Conservation (phyloP, 1,139 yeast species). For the Hansenula anomala region DNA sequence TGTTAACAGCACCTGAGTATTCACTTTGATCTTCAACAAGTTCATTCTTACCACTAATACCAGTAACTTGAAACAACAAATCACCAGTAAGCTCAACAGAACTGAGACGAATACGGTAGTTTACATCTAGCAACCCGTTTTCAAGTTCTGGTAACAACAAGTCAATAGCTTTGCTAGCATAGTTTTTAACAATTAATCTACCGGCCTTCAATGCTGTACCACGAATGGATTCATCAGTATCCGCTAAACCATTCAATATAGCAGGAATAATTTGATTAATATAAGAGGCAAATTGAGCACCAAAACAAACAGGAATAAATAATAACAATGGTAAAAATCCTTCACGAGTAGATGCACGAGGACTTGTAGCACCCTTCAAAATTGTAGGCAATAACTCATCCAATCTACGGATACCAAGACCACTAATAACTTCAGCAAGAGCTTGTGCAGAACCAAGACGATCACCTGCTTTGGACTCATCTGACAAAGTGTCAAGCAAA, state of each 20-base stretch:
- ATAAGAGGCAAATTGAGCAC: constrained; percentile 87
- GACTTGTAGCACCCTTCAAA: constrained; percentile 63
- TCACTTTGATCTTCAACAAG: constrained; percentile 59
- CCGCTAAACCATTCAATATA: constrained; percentile 87
- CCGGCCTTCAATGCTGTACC: constrained; percentile 93
- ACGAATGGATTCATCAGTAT: constrained; percentile 77
- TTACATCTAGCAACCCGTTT: constrained; percentile 76
- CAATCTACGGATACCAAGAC: constrained; percentile 80
- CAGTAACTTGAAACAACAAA: constrained; percentile 88
- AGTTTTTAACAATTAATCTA: constrained; percentile 83
- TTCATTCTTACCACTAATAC: constrained; percentile 63
- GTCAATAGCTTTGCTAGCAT: constrained; percentile 91
- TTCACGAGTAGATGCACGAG: constrained; percentile 73
- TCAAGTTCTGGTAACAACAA: constrained; percentile 91
- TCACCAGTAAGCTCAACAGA: constrained; percentile 98
- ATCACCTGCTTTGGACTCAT: constrained; percentile 82
- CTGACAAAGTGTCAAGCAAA: constrained; percentile 69
- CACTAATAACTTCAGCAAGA: constrained; percentile 86
- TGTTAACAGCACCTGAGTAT: constrained; percentile 55
- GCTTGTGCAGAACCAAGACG: constrained; percentile 98
- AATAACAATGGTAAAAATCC: constrained; percentile 90
- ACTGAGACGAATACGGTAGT: constrained; percentile 84
- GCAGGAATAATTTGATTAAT: constrained; percentile 84
- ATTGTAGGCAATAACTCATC: constrained; percentile 86
- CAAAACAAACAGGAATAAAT: constrained; percentile 92